These are phyloP conservation scores for Mucor plumbeus DNA, from an alignment of 371 early-diverging fungal species.

Conservation along the genomic window DNA sequence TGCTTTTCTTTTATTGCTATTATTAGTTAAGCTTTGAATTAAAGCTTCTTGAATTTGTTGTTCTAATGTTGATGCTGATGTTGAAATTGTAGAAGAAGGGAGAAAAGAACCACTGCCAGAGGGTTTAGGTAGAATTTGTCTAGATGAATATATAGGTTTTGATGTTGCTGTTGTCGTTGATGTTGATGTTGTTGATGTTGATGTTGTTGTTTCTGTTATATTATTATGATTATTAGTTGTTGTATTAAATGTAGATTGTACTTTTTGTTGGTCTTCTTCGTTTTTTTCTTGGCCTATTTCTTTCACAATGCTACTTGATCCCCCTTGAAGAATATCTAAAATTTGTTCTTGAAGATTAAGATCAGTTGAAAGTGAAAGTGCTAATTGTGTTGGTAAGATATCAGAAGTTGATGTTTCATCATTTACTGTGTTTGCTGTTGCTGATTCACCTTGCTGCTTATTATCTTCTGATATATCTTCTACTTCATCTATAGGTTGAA, in stretches of 20 bases:
- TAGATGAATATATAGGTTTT: conserved; percentile 15
- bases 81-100: background rate
- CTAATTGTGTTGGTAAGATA: conserved; percentile 8
- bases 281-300: background rate
- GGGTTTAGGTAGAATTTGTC: conserved; percentile 35
- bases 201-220: background rate
- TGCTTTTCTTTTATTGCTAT: background rate
- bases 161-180: too few species aligned
- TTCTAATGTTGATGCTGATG: conserved; percentile 6
- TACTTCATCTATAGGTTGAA: conserved; percentile 23
- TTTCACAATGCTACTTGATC: background rate
- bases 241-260: conserved; percentile 8
- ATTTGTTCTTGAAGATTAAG: conserved; percentile 37
- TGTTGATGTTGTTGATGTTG: background rate
- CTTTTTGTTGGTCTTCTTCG: background rate
- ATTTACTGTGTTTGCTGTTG: background rate
- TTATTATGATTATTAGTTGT: background rate
- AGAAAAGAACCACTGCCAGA: conserved; percentile 19
- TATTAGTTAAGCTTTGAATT: conserved; percentile 11
- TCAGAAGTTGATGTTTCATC: background rate
- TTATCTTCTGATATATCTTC: conserved; percentile 8
- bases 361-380: conserved; percentile 17
- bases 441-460: background rate
- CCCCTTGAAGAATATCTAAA: conserved; percentile 32
- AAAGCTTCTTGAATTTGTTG: conserved; percentile 26